phyloP scores from a whole-genome alignment of 2,329 filamentous ascomycete species.

The Monosporascus sp. region DNA sequence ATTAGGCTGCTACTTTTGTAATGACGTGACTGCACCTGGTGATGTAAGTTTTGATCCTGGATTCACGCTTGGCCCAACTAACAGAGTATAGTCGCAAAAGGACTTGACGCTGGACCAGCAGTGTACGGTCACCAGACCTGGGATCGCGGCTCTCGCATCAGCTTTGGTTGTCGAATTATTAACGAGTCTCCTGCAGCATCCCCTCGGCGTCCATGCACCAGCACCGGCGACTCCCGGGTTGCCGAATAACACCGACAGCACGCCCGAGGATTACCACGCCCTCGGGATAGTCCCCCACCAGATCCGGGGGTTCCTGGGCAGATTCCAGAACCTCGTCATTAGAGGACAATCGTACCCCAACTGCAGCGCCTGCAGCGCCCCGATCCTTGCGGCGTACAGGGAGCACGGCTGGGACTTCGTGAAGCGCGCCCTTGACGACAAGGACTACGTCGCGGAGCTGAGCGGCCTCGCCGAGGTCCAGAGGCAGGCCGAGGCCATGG shows the following conservation, averaged over 20 bases:
- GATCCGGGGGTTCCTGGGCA: conserved; percentile 70
- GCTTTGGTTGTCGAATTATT: conserved; percentile 86
- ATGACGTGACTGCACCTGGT: conserved; percentile 89
- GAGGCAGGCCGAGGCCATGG: conserved; percentile 23
- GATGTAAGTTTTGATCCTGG: conserved; percentile 58
- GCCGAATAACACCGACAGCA: conserved; percentile 39
- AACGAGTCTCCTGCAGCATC: conserved; percentile 82
- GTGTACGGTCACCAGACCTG: conserved; percentile 93
- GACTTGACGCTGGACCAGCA: conserved; percentile 96
- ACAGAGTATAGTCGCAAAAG: conserved; percentile 68
- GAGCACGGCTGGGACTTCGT: conserved; percentile 71
- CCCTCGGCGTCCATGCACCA: conserved; percentile 57
- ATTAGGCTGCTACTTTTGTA: conserved; percentile 96
- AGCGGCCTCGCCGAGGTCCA: conserved; percentile 29
- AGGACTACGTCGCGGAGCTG: conserved; percentile 73
- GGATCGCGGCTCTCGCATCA: conserved; percentile 87
- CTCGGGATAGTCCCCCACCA: conserved; percentile 73
- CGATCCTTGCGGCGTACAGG: conserved; percentile 63
- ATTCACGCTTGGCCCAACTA: conserved; percentile 9
- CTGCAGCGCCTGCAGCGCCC: conserved; percentile 73
- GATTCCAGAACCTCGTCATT: conserved; percentile 68
- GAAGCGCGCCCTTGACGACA: conserved; percentile 65
- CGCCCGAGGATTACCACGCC: conserved; percentile 49
- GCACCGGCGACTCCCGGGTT: conserved; percentile 41
- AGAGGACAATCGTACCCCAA: conserved; percentile 71